Conservation (phyloP, 2,329 filamentous ascomycete genomes). For the Fusarium caatingaense region DNA sequence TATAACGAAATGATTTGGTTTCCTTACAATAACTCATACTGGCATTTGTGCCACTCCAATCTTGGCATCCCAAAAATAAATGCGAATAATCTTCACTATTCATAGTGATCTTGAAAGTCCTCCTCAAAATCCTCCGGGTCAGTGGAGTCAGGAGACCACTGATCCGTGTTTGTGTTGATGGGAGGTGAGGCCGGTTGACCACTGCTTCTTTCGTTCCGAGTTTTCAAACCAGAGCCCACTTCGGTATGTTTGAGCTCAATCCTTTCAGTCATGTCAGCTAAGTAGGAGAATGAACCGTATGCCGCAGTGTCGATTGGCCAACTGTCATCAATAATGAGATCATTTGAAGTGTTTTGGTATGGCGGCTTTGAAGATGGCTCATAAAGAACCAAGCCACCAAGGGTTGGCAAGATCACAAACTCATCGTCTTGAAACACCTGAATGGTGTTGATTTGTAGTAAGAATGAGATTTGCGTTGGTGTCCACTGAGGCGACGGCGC, state of each 20-base stretch:
- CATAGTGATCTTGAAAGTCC: background rate
- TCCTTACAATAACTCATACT: background rate
- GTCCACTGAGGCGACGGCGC: background rate
- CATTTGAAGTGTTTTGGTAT: background rate
- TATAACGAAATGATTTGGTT: background rate
- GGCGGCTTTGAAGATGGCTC: constrained; percentile 1
- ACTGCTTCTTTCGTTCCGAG: background rate
- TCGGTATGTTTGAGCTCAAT: constrained; percentile 6
- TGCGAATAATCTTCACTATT: background rate
- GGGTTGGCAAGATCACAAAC: constrained; percentile 25
- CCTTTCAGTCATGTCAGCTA: background rate
- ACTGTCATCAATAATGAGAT: background rate
- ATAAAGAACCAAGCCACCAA: constrained; percentile 19
- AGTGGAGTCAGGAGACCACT: background rate
- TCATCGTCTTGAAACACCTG: constrained; percentile 35
- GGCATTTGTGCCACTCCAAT: background rate
- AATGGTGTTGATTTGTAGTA: background rate
- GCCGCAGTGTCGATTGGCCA: background rate
- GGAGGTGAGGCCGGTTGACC: background rate
- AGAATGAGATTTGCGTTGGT: background rate
- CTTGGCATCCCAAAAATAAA: background rate
- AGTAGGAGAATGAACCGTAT: background rate
- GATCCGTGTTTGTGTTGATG: background rate
- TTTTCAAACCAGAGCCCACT: background rate
- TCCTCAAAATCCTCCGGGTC: background rate